Base-by-base conservation (phyloP, 1,139 yeast genomes). In the Taiozyma sp. region DNA sequence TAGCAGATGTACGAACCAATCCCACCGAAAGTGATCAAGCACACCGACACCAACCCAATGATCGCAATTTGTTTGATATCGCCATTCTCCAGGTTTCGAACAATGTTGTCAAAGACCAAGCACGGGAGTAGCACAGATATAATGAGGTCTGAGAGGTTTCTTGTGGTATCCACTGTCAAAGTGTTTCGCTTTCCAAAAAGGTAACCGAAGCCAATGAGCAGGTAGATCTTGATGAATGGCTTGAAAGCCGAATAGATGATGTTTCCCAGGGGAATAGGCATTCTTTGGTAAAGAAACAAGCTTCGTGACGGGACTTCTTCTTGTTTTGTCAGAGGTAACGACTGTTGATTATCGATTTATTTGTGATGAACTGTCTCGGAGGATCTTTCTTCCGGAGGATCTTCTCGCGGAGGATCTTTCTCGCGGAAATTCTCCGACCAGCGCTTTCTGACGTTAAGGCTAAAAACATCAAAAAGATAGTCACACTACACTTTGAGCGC, bases 191-290 rank as follows among this genome's bases (percentile, higher is more conserved):
- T 78, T 6, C 96, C 88, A 22, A 90, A 70, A 39, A 72, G 66
- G 60, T 76, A 87, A 8, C 97, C 97, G 27, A 83, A 65, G 8
- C 79, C 87, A 6, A 88, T 81, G 63, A 89, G 87, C 63, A 88
- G 70, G 64, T 90, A 89, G 59, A 91, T 89, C 70, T 91, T 91
- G 70, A 90, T 80, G 56, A 91, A 85, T 22, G 97, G 97, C 71
- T 89, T 90, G 47, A 88, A 89, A 1, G 96, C 79, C n/a, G 89
- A 76, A 72, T 87, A 91, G 14, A 91, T 83, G 44, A 89, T 82
- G 48, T 77, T 73, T 13, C 96, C 96, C 43, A 89, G 65, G 1
- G 81, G 41, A 4, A 19, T 8, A 8, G 41, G 19, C 41, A 38
- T 38, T 19, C 41, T 14, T 32, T 32, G 36, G 14, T 14, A n/a